phyloP scores from a whole-genome alignment of 441 rosid species.

The Sinapis alba region DNA sequence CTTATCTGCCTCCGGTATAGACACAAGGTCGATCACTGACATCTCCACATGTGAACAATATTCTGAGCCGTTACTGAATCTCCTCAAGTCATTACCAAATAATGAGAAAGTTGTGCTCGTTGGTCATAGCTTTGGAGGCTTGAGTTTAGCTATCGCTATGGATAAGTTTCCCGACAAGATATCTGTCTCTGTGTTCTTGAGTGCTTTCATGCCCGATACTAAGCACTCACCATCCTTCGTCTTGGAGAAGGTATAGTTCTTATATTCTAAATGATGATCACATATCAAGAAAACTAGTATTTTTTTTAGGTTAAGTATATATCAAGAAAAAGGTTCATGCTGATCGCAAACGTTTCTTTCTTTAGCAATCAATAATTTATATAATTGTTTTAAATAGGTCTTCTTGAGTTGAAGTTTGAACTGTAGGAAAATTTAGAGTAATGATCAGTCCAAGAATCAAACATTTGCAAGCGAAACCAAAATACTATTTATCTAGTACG shows the following conservation, averaged over 20 bases:
- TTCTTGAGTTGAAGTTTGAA: background rate
- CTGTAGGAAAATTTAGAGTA: background rate
- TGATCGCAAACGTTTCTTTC: background rate
- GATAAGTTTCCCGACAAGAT: slow-evolving; percentile 54
- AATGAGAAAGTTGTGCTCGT: slow-evolving; percentile 54
- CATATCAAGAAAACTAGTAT: background rate
- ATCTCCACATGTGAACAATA: slow-evolving; percentile 50
- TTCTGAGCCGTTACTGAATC: slow-evolving; percentile 50
- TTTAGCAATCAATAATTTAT: background rate
- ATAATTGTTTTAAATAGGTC: background rate
- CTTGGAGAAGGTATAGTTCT: slow-evolving; percentile 37
- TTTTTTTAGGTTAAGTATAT: too few species aligned
- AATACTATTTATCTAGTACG: background rate
- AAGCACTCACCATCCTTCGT: slow-evolving; percentile 40
- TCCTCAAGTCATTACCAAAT: slow-evolving; percentile 24
- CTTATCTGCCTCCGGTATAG: slow-evolving; percentile 33
- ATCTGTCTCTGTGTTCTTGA: slow-evolving; percentile 50
- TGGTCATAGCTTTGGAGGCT: slow-evolving; percentile 76
- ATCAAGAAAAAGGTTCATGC: background rate
- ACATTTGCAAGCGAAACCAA: background rate
- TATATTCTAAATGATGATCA: background rate
- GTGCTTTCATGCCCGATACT: slow-evolving; percentile 47
- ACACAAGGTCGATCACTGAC: slow-evolving; percentile 47
- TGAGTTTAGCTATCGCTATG: slow-evolving; percentile 59
- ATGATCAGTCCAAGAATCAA: background rate